Evolutionary conservation across 2,329 filamentous ascomycete genomes (phyloP).

Genomic region (Lachnellula cervina): DNA sequence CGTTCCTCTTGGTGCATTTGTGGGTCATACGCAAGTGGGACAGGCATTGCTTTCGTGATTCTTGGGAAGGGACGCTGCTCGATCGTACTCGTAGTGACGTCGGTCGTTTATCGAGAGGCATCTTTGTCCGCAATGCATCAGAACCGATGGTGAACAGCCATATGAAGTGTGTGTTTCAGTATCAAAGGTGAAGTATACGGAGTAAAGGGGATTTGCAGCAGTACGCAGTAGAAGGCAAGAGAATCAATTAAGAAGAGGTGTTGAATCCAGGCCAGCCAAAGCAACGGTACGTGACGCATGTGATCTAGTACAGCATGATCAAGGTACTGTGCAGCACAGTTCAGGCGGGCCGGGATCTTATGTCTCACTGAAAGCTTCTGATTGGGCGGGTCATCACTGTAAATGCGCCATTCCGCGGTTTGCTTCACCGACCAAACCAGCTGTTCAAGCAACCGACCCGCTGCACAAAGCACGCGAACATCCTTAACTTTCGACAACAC

Average conservation of each 20-base stretch:
- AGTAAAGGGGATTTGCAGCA: neutral
- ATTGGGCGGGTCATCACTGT: neutral
- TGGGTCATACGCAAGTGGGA: conserved; percentile 26
- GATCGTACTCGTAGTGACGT: conserved; percentile 16
- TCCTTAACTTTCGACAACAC: neutral
- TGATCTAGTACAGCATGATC: conserved; percentile 1
- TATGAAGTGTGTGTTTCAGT: neutral
- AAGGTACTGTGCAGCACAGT: neutral
- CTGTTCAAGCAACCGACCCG: neutral
- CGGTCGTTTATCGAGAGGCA: conserved; percentile 4
- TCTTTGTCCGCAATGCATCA: conserved; percentile 1
- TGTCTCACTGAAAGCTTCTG: conserved; percentile 3
- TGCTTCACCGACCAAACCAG: neutral
- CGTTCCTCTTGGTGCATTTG: conserved; percentile 29
- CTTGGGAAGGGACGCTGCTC: neutral
- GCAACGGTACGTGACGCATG: conserved; percentile 1
- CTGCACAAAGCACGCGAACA: conserved; percentile 5
- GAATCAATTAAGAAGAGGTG: neutral
- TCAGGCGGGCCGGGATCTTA: neutral
- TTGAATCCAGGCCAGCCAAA: neutral
- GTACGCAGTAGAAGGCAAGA: neutral
- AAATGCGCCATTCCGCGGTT: neutral
- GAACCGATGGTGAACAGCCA: neutral
- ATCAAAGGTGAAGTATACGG: too few species aligned
- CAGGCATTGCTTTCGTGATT: neutral